Conservation (phyloP, 805 yeast genomes). For the Candida orba region DNA sequence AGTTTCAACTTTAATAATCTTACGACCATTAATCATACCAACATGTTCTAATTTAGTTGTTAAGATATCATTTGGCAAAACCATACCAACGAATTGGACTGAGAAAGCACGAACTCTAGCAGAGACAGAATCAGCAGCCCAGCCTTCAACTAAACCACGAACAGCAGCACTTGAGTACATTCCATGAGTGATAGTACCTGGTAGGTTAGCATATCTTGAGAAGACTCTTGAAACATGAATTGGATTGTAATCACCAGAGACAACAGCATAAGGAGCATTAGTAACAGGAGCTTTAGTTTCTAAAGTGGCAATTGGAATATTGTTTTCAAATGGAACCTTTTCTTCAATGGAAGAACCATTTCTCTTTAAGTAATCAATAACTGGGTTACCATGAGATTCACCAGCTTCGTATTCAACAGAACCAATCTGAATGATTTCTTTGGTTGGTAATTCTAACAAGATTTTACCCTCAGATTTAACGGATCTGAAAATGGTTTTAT, state of each 20-base stretch:
- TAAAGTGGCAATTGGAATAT: conserved; percentile 70
- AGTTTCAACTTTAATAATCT: conserved; percentile 88
- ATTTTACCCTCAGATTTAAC: conserved; percentile 83
- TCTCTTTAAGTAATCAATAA: conserved; percentile 85
- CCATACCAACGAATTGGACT: conserved; percentile 94
- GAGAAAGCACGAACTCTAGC: conserved; percentile 92
- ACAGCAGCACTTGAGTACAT: conserved; percentile 97
- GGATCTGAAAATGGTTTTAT: conserved; percentile 65
- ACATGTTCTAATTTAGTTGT: conserved; percentile 86
- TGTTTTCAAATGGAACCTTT: conserved; percentile 82
- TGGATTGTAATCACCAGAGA: conserved; percentile 97
- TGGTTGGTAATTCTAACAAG: conserved; percentile 82
- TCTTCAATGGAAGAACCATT: conserved; percentile 92
- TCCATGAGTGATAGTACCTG: conserved; percentile 98
- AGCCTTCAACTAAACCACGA: conserved; percentile 90
- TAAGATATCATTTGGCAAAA: conserved; percentile 87
- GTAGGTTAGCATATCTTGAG: conserved; percentile 86
- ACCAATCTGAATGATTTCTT: conserved; percentile 81
- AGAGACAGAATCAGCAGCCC: conserved; percentile 97
- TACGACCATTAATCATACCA: conserved; percentile 99
- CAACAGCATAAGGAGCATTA: conserved; percentile 93
- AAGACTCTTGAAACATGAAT: conserved; percentile 95
- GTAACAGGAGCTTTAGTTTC: conserved; percentile 81
- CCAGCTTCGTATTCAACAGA: conserved; percentile 84
- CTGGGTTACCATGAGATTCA: conserved; percentile 95